A percentile compares a stretch with the other conserved stretches of the same genome.
Conservation (phyloP, 257 asterid species). For the Plantago major region DNA sequence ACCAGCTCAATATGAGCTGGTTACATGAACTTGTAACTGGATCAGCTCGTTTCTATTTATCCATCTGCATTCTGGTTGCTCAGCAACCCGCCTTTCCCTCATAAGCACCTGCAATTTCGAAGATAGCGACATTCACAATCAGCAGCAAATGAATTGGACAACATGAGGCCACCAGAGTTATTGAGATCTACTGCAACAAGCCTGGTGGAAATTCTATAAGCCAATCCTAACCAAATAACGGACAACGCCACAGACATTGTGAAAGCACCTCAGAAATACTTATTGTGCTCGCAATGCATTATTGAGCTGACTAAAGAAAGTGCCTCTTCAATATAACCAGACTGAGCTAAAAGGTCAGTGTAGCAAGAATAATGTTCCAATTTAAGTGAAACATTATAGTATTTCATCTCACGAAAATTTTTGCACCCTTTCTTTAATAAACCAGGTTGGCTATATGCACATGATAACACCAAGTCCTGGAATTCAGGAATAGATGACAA, state of each 20-base stretch:
- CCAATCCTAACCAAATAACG: constrained; percentile 52
- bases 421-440: constrained; percentile 50
- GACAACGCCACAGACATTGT: constrained; percentile 56
- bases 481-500: constrained; percentile 32
- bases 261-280: constrained; percentile 69
- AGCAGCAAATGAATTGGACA: constrained; percentile 63
- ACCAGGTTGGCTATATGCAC: constrained; percentile 67
- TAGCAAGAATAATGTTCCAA: constrained; percentile 73
- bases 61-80: constrained; percentile 72
- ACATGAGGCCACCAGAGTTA: constrained; percentile 71
- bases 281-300: constrained; percentile 59
- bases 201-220: constrained; percentile 42
- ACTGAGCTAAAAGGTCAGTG: constrained; percentile 65
- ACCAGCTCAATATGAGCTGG: too few relatives aligned
- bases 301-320: constrained; percentile 39
- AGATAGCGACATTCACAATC: constrained; percentile 46
- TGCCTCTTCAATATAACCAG: constrained; percentile 65
- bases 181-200: constrained; percentile 59
- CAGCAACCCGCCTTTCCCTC: constrained; percentile 59
- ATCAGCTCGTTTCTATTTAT: constrained; percentile 39
- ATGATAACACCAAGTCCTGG: constrained; percentile 46
- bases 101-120: constrained; percentile 46
- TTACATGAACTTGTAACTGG: too few relatives aligned
- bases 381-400: constrained; percentile 27
- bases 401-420: constrained; percentile 39